Evolutionary conservation across 2,329 filamentous ascomycete genomes (phyloP).

Genomic region (Clonostachys rosea): DNA sequence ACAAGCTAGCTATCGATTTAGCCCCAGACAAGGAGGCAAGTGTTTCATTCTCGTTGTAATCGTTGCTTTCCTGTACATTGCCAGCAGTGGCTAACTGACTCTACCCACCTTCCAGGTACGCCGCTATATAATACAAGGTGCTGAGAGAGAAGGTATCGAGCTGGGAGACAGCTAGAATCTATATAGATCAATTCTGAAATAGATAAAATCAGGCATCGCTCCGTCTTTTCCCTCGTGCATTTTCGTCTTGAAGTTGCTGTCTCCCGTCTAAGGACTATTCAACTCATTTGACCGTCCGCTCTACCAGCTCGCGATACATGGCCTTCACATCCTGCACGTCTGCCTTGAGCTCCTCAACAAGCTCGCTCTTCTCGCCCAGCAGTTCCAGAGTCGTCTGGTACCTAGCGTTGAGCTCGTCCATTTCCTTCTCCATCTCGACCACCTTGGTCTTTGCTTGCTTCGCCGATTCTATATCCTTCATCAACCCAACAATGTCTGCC

Average conservation of each 20-base stretch:
- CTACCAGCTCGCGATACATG: conserved; percentile 91
- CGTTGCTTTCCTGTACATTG: conserved; percentile 1
- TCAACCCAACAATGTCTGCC: conserved; percentile 83
- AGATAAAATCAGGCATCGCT: neutral
- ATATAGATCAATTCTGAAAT: neutral
- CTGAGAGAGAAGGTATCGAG: conserved; percentile 80
- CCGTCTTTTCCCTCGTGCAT: neutral
- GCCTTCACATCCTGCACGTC: conserved; percentile 92
- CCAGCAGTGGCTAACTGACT: conserved; percentile 3
- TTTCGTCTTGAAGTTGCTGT: neutral
- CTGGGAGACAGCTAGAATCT: conserved; percentile 18
- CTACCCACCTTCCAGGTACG: conserved; percentile 48
- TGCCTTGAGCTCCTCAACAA: conserved; percentile 82
- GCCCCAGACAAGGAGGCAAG: conserved; percentile 80
- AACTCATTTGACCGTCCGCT: conserved; percentile 68
- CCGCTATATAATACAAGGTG: conserved; percentile 71
- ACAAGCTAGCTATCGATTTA: conserved; percentile 69
- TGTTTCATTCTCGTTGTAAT: conserved; percentile 6
- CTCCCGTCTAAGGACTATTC: too few relatives aligned
- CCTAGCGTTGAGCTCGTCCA: conserved; percentile 65
- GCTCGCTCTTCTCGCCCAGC: conserved; percentile 94
- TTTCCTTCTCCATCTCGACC: conserved; percentile 60
- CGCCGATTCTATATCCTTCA: conserved; percentile 78
- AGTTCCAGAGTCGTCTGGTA: conserved; percentile 92
- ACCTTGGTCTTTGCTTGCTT: conserved; percentile 56